These are phyloP conservation scores for Aristolochia fimbriata DNA, from an alignment of 164 flowering plant species.

Conservation along the genomic window DNA sequence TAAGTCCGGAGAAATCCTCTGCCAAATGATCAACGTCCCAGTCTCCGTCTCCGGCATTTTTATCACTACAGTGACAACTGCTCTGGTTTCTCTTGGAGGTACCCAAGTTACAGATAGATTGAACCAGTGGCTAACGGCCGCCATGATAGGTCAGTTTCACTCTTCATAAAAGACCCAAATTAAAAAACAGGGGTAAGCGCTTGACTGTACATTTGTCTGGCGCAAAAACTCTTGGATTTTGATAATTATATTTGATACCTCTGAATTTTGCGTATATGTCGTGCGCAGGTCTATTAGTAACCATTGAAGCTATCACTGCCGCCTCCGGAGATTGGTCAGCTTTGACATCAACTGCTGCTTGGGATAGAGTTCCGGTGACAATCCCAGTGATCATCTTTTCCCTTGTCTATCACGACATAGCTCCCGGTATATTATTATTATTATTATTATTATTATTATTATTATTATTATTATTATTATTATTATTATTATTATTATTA, in stretches of 20 bases:
- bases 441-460: no score
- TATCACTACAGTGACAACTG: conserved; percentile 41
- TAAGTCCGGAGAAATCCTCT: conserved; percentile 60
- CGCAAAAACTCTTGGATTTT: no score
- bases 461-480: no score
- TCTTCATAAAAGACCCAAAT: no score
- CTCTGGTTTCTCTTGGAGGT: conserved; percentile 54
- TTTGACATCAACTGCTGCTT: conserved; percentile 30
- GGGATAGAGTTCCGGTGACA: conserved; percentile 52
- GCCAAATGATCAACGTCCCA: conserved; percentile 40
- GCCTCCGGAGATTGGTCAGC: conserved; percentile 60
- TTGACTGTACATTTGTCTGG: no score
- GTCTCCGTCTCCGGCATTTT: conserved; percentile 37
- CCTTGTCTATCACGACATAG: conserved; percentile 63
- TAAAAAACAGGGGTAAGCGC: no score
- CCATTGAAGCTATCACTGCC: conserved; percentile 46
- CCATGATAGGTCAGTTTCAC: conserved; percentile 42
- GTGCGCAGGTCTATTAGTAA: conserved; percentile 43
- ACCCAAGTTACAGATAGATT: conserved; percentile 50
- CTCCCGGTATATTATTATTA: conserved; percentile 58
- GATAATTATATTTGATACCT: no score
- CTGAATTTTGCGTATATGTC: not conserved
- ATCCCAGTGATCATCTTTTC: conserved; percentile 68
- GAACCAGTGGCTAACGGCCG: conserved; percentile 62
- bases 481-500: no score